These are phyloP conservation scores for Harringtonia aguacate DNA, from an alignment of 2,329 filamentous ascomycete genomes.

Conservation along the genomic window DNA sequence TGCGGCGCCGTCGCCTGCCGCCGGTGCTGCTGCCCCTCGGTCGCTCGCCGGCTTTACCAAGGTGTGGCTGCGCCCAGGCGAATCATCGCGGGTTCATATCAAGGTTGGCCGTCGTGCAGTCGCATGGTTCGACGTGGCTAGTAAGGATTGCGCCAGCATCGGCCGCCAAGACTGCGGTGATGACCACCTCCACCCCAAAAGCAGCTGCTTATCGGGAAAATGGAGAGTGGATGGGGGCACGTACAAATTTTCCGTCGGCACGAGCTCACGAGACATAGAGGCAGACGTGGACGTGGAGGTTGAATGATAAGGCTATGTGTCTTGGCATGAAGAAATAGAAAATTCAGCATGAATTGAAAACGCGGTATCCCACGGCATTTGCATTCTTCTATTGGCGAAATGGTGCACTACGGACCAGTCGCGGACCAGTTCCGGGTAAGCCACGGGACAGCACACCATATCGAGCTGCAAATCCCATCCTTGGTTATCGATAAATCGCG, in stretches of 20 bases:
- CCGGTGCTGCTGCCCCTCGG: slow-evolving; percentile 2
- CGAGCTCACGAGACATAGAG: slow-evolving; percentile 6
- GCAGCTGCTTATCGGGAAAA: no score
- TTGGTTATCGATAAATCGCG: no score
- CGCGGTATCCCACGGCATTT: no score
- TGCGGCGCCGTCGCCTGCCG: slow-evolving; percentile 1
- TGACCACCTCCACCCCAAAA: no score
- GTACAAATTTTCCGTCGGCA: slow-evolving; percentile 8
- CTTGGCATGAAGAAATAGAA: neutral
- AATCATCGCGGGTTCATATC: neutral
- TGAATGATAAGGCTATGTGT: neutral
- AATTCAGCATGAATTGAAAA: no score
- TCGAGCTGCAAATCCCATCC: no score
- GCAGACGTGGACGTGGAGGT: slow-evolving; percentile 2
- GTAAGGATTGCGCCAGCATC: neutral
- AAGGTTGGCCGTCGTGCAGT: neutral
- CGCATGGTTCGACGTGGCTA: slow-evolving; percentile 9
- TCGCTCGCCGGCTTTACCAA: slow-evolving; percentile 10
- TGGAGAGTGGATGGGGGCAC: slow-evolving; percentile 11
- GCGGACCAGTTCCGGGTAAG: no score
- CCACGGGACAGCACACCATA: no score
- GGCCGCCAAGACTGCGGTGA: no score
- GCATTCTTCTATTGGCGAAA: no score
- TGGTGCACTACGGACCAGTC: no score
- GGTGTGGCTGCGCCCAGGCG: slow-evolving; percentile 1